Percentiles rank a stretch among this genome's conserved stretches.
Evolutionary conservation across 2,329 filamentous ascomycete species (phyloP).

Genomic region (Alternaria burnsii): DNA sequence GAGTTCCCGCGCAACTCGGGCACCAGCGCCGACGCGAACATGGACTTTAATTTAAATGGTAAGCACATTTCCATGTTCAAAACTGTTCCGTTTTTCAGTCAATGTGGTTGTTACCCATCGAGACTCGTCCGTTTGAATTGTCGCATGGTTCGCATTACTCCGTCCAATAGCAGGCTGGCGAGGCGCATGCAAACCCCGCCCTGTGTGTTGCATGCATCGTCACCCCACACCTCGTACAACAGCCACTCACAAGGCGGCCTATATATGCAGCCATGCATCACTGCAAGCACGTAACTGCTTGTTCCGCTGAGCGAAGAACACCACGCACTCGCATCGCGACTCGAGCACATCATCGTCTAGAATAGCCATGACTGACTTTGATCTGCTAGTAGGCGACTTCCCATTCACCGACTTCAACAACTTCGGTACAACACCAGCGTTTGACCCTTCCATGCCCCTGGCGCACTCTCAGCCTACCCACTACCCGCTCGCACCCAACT

Average conservation of each 20-base stretch:
- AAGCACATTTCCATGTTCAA: slow-evolving; percentile 28
- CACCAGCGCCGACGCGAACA: slow-evolving; percentile 33
- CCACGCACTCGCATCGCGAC: slow-evolving; percentile 17
- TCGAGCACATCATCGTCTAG: slow-evolving; percentile 14
- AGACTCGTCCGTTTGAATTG: slow-evolving; percentile 21
- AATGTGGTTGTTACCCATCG: slow-evolving; percentile 16
- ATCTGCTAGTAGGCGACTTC: slow-evolving; percentile 53
- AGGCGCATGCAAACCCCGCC: slow-evolving; percentile 40
- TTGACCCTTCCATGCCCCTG: slow-evolving; percentile 44
- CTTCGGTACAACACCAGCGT: slow-evolving; percentile 45
- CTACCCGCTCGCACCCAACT: slow-evolving; percentile 39
- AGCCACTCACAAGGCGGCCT: slow-evolving; percentile 36
- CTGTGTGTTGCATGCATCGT: slow-evolving; percentile 33
- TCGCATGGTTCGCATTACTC: slow-evolving; percentile 21
- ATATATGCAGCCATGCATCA: slow-evolving; percentile 30
- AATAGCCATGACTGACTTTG: slow-evolving; percentile 47
- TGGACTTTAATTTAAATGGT: slow-evolving; percentile 50
- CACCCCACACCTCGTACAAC: slow-evolving; percentile 36
- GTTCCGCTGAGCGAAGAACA: slow-evolving; percentile 25
- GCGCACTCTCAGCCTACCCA: slow-evolving; percentile 36
- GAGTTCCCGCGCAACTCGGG: slow-evolving; percentile 23
- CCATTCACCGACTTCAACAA: slow-evolving; percentile 58
- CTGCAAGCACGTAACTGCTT: slow-evolving; percentile 51
- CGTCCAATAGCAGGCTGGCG: slow-evolving; percentile 33
- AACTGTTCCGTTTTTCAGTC: slow-evolving; percentile 13